Base-by-base conservation (phyloP, 495 filamentous ascomycete genomes). In the Achaetomiella virescens region DNA sequence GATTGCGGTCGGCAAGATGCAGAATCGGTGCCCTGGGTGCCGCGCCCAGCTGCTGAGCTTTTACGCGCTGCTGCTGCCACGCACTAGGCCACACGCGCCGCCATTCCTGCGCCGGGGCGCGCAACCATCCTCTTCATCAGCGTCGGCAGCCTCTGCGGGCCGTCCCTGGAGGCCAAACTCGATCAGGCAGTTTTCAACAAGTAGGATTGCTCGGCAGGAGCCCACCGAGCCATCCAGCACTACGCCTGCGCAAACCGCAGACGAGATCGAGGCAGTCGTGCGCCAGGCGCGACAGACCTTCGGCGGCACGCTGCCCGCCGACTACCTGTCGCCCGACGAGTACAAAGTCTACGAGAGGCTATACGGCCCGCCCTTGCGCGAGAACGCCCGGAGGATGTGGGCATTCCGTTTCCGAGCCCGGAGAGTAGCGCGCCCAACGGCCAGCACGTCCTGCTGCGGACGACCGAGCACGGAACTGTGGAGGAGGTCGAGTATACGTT, bases 271-370 rank as follows among this genome's bases (percentile, higher is more conserved):
- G 62, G 72, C 71, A 2, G 76, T 86, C 47, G 89, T 89, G 47
- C 81, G 84, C 22, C 69, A 80, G 44, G 84, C 91, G 20, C 78
- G 86, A 60, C 82, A 87, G 59, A 75, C 79, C 11, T 95, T 89
- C 68, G 88, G 91, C 40, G 82, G 93, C 59, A 82, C 76, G 1
- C 70, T 97, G 10, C 93, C 93, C 0, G 78, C 84, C n/a, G 84
- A 79, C 15, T 79, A 86, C 53, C 67, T 98, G 42, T 79, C 80
- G 15, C 75, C 77, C 5, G 77, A 84, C 27, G 91, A 95, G 65
- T 84, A 87, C 43, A 70, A 72, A 38, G 63, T 96, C 2, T 97
- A 96, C 64, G 83, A 85, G 54, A 78, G 89, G 54, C 71, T 96
- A 10, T 97, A 91, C 70, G 93, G 92, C 1, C 78, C 73, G 58